Evolutionary conservation across 2,329 filamentous ascomycete species (phyloP), one percentile per base, ranked within the genome.

Genomic region (Aspergillus felis): DNA sequence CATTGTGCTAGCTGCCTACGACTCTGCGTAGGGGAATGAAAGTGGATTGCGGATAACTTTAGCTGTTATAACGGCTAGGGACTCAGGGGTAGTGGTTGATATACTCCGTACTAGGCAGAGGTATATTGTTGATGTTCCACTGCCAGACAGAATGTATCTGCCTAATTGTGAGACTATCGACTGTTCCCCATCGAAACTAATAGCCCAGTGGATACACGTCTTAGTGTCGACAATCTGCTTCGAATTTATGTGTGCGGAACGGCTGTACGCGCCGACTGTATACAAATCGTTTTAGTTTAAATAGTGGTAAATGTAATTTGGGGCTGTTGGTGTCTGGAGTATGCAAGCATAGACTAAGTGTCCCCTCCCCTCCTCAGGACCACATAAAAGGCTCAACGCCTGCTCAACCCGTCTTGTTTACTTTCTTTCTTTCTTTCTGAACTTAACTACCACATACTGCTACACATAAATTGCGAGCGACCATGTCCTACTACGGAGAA

Each of bases 111-210:
- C n/a, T 20, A 20, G 8, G 9, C 9, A 9, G 7, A 8, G 10
- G 38, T 42, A 44, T 35, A 35, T 44, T 42, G 41, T 42, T n/a
- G 41, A 44, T 22, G 22, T 47, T 27, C 22, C 44, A 47, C 27
- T 27, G n/a, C 47, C 47, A 9, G 29, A 42, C 17, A 52, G 41
- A 51, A 61, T 61, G 61, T 58, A 57, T 61, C 64, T 66, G 64
- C 62, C 64, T 66, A 59, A 57, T 54, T 47, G 51, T 27, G 48
- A 17, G 27, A 60, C 60, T 64, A 62, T 62, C 61, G 58, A 57
- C 50, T 50, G 25, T 59, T 49, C 53, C 38, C 55, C 57, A 56
- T 59, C 52, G 48, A 44, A 57, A 49, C 61, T 58, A 57, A 63
- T 59, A 54, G 58, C 54, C 32, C 42, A 38, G 63, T 64, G 63